phyloP scores from a whole-genome alignment of 805 yeast genomes.

The Yarrowia keelungensis region DNA sequence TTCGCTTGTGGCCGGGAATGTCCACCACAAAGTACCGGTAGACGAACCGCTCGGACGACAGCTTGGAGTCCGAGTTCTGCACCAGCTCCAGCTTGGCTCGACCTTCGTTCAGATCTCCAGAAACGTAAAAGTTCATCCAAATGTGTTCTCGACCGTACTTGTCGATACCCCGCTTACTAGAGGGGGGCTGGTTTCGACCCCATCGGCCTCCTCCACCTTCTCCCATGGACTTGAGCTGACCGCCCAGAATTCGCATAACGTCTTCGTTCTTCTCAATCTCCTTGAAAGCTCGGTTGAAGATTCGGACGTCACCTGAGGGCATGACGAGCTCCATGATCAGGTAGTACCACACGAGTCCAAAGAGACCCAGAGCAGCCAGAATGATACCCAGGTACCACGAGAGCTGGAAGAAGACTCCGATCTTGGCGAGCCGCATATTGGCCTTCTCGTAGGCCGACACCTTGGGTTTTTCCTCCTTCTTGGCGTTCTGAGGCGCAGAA shows the following conservation, averaged over 20 bases:
- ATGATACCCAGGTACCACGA: slow-evolving; percentile 49
- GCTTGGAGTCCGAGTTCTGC: slow-evolving; percentile 39
- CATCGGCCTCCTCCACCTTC: slow-evolving; percentile 73
- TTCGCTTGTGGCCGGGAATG: slow-evolving; percentile 71
- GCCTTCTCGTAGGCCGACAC: slow-evolving; percentile 34
- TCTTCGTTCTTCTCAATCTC: slow-evolving; percentile 71
- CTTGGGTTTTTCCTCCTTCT: slow-evolving; percentile 33
- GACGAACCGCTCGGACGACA: slow-evolving; percentile 52
- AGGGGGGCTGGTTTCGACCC: slow-evolving; percentile 86
- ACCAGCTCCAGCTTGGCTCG: slow-evolving; percentile 81
- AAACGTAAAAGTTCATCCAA: slow-evolving; percentile 85
- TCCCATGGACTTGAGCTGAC: slow-evolving; percentile 82
- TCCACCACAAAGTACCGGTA: slow-evolving; percentile 78
- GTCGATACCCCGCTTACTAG: slow-evolving; percentile 65
- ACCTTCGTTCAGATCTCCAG: slow-evolving; percentile 69
- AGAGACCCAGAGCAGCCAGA: slow-evolving; percentile 49
- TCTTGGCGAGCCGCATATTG: slow-evolving; percentile 40
- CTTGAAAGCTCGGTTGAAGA: slow-evolving; percentile 85
- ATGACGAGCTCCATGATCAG: slow-evolving; percentile 80
- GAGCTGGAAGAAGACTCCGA: slow-evolving; percentile 48
- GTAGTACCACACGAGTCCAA: slow-evolving; percentile 69
- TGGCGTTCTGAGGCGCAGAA: neutral
- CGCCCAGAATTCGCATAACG: slow-evolving; percentile 64
- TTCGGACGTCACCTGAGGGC: slow-evolving; percentile 90
- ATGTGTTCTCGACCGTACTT: slow-evolving; percentile 81